Conservation (phyloP, 2,329 filamentous ascomycete species). For the Exophiala mesophila region DNA sequence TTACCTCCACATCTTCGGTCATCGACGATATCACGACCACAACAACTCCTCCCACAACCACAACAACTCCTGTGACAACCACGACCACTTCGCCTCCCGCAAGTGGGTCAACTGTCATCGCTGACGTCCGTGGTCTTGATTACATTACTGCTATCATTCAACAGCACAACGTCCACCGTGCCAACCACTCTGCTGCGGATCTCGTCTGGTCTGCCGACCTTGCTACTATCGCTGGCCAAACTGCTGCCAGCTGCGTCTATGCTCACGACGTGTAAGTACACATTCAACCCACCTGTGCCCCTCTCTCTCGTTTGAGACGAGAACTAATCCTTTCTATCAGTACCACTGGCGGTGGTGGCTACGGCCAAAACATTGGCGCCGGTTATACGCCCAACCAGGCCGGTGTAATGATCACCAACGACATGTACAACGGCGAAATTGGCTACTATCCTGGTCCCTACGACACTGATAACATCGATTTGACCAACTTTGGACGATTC, state of each 20-base stretch:
- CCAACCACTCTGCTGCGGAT: constrained; percentile 67
- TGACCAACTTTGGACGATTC: constrained; percentile 58
- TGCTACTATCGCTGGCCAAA: constrained; percentile 57
- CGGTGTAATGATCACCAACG: constrained; percentile 65
- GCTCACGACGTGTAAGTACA: constrained; percentile 66
- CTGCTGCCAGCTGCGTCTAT: constrained; percentile 65
- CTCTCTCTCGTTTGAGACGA: constrained; percentile 15
- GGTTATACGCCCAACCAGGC: constrained; percentile 53
- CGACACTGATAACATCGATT: constrained; percentile 52
- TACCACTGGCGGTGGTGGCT: constrained; percentile 50
- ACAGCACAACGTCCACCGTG: constrained; percentile 80
- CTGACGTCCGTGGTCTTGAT: constrained; percentile 29
- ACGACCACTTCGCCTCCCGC: constrained; percentile 34
- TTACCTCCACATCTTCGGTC: not conserved
- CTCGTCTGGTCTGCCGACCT: constrained; percentile 63
- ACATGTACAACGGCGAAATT: constrained; percentile 85
- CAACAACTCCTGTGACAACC: constrained; percentile 4
- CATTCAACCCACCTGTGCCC: constrained; percentile 25
- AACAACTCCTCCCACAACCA: constrained; percentile 2
- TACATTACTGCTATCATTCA: constrained; percentile 43
- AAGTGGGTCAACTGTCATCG: constrained; percentile 45
- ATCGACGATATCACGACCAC: no score
- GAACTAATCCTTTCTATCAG: constrained; percentile 33
- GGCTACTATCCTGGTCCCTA: constrained; percentile 53
- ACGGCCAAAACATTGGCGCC: constrained; percentile 89